phyloP scores from a whole-genome alignment of 129 eudicot species.

The Escallonia rubra region DNA sequence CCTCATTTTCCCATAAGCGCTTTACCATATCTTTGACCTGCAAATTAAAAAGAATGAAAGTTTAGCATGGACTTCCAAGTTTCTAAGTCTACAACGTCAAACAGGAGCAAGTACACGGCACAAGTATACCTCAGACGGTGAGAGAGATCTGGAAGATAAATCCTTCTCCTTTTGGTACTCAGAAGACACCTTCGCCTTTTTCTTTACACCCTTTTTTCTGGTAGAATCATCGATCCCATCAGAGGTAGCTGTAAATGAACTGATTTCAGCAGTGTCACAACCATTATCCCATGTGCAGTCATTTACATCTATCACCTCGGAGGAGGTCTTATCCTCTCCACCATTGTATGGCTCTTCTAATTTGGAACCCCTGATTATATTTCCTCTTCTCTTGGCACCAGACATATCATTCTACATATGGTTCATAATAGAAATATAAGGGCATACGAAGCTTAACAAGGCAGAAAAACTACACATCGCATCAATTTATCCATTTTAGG shows the following conservation, averaged over 20 bases:
- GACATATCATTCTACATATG: slow-evolving; percentile 30
- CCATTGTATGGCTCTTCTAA: slow-evolving; percentile 25
- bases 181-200: slow-evolving; percentile 17
- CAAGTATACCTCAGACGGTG: slow-evolving; percentile 67
- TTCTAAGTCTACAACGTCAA: not conserved
- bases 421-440: slow-evolving; percentile 1
- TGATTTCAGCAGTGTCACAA: slow-evolving; percentile 35
- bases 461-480: not conserved
- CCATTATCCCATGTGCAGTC: slow-evolving; percentile 39
- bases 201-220: slow-evolving; percentile 17
- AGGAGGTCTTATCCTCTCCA: slow-evolving; percentile 31
- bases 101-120: not conserved
- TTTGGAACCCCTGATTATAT: slow-evolving; percentile 34
- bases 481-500: not conserved
- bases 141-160: slow-evolving; percentile 47
- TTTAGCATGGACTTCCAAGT: not conserved
- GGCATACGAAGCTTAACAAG: slow-evolving; percentile 4
- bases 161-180: slow-evolving; percentile 26
- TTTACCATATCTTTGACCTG: slow-evolving; percentile 62
- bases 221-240: slow-evolving; percentile 17
- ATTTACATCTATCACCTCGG: slow-evolving; percentile 56
- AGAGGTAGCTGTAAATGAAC: slow-evolving; percentile 25
- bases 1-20: slow-evolving; percentile 79
- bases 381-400: slow-evolving; percentile 23
- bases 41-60: slow-evolving; percentile 4